These are phyloP conservation scores for Xylaria intraflava DNA, from an alignment of 495 filamentous ascomycete species.

Conservation along the genomic window DNA sequence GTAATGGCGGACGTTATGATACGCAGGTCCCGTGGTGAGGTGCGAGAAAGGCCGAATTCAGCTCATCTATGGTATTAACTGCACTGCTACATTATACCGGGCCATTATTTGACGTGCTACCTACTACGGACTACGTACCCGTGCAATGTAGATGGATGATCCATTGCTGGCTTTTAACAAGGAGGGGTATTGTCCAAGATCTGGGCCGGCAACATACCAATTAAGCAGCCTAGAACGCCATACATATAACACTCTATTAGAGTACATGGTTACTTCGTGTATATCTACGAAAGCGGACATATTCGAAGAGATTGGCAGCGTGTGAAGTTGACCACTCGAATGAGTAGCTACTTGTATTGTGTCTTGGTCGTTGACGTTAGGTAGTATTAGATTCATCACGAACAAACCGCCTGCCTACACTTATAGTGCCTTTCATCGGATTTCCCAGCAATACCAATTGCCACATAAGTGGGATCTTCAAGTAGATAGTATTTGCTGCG, in stretches of 20 bases:
- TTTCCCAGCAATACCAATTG: background rate
- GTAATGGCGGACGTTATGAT: conserved; percentile 4
- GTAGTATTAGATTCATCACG: background rate
- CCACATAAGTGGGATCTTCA: background rate
- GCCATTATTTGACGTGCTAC: background rate
- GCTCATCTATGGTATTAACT: background rate
- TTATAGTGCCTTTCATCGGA: background rate
- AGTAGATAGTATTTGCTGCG: background rate
- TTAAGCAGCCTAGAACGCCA: too few relatives aligned
- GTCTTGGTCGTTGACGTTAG: background rate
- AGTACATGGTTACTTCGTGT: too few relatives aligned
- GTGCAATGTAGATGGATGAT: too few relatives aligned
- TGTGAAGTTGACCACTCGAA: background rate
- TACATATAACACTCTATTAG: too few relatives aligned
- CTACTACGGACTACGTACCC: too few relatives aligned
- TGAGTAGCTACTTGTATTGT: conserved; percentile 14
- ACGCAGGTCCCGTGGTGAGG: conserved; percentile 14
- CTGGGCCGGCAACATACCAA: too few relatives aligned
- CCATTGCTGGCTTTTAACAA: too few relatives aligned
- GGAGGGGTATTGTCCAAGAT: too few relatives aligned
- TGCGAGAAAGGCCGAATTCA: conserved; percentile 10
- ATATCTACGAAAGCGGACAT: too few relatives aligned
- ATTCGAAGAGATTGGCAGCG: conserved; percentile 10
- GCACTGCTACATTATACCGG: background rate
- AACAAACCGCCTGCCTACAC: background rate